Evolutionary conservation across 2,329 filamentous ascomycete species (phyloP), one percentile per base, ranked within the genome.

Genomic region (Chrysoporthe austroafricana): DNA sequence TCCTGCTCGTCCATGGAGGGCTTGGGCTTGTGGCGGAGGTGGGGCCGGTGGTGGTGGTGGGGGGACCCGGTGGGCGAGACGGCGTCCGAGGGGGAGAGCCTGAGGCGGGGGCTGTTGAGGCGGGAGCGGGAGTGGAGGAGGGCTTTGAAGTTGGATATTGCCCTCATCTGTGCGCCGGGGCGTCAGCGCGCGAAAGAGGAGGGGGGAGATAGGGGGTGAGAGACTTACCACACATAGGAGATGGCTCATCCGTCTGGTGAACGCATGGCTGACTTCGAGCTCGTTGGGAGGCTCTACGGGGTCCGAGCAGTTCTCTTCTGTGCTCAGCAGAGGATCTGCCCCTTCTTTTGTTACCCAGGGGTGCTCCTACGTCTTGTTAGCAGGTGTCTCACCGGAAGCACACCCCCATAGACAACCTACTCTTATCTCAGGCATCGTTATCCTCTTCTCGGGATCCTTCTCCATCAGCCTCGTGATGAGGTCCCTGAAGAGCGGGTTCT

Each of bases 341-440:
- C 93, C 94, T 66, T 86, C 80, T 74, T 88, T 91, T 6, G 95
- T 98, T 16, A 99, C 93, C 96, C 96, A 99, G 0, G 93, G 88
- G 76, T 99, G 96, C 73, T 90, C 87, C 95, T 97, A 70, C 34
- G 32, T 13, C 61, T 14, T 7, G 58, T 79, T 60, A 77, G 72
- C 71, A 14, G 21, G 36, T 21, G 57, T 43, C 36, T 60, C 62
- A 4, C 48, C 21, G n/a, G 13, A 39, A 39, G 6, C 8, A 56
- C 59, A 26, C 26, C 26, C 26, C 8, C 2, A 18, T 32, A 61
- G 2, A 56, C 62, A 39, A 79, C 90, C 79, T 83, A 97, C 94
- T 74, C 96, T 86, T 60, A 98, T 79, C 72, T 94, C 88, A 2
- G 85, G 80, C 90, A 99, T 96, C 1, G 83, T 91, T 70, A 98